Evolutionary conservation across 331 rosid genomes (phyloP), one percentile per base, ranked within the genome.

Genomic region (Prunus yedoensis): DNA sequence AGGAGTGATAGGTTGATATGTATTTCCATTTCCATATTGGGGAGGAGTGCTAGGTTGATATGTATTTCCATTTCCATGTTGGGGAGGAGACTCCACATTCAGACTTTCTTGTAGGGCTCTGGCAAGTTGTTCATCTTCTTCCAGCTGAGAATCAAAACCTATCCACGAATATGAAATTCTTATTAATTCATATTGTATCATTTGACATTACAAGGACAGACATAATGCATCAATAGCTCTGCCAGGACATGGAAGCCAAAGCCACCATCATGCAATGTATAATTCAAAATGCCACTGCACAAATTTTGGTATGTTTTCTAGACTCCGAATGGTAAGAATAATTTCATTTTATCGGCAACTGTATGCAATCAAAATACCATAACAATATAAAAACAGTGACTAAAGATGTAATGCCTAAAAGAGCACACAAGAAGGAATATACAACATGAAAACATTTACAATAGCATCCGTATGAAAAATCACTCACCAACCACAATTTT

Each of bases 41-140:
- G 60, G 60, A 23, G 72, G 72, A 45, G 51, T 20, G 30, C 10
- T 10, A 57, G 62, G 62, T 20, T 21, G 28, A 57, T 21, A 57
- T 8, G 59, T 15, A 50, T 49, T 68, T 68, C 83, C 86, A 78
- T 88, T 75, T 78, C 77, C 87, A 80, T 85, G 78, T 73, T 61
- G 86, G 45, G 97, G 92, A 85, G 98, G 96, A 67, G 97, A 84
- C 38, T 84, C 97, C 77, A 83, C 49, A 77, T 83, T 85, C 53
- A 93, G 86, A 80, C 98, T 93, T 85, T 93, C 90, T 93, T 93
- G 97, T 71, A 93, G 30, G 51, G 97, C 98, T 84, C 89, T 86
- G 65, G 98, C 98, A 75, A 93, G 97, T 78, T 78, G 96, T 74
- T 89, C 98, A 75, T 93, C 98, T 68, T 93, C 98, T 77, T 89